phyloP scores from a whole-genome alignment of 164 flowering plant species.

The Dillenia suffruticosa region DNA sequence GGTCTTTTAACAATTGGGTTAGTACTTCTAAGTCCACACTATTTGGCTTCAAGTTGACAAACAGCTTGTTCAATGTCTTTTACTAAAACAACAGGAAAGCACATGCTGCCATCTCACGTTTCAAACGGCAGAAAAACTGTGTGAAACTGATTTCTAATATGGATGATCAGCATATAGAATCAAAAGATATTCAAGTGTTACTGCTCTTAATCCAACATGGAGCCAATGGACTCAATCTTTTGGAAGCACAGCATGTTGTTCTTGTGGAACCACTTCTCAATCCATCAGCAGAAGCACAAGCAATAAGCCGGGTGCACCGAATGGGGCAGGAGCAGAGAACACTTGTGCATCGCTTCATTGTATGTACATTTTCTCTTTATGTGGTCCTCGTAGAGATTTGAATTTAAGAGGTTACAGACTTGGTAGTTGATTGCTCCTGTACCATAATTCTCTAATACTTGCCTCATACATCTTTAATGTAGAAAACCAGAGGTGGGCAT shows the following conservation, averaged over 20 bases:
- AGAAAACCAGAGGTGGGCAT: too few species aligned
- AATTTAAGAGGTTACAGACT: too few species aligned
- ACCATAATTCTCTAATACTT: too few species aligned
- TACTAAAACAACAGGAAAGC: conserved; percentile 55
- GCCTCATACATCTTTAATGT: too few species aligned
- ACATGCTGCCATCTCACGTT: conserved; percentile 63
- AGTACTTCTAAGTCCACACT: too few species aligned
- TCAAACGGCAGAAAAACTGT: conserved; percentile 45
- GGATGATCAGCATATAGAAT: conserved; percentile 19
- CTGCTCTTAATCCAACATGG: conserved; percentile 86
- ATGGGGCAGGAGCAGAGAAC: conserved; percentile 79
- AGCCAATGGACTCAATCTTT: conserved; percentile 94
- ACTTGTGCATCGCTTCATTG: conserved; percentile 87
- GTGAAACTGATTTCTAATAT: conserved; percentile 16
- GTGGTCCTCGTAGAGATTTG: too few species aligned
- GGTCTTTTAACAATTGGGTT: too few species aligned
- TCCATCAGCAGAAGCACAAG: conserved; percentile 98
- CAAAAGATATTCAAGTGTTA: conserved; percentile 54
- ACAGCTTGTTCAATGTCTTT: too few species aligned
- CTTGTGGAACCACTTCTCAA: conserved; percentile 92
- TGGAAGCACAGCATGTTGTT: conserved; percentile 94
- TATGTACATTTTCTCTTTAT: conserved; percentile 28
- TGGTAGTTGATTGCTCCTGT: too few species aligned
- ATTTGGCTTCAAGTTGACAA: too few species aligned
- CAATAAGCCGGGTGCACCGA: conserved; percentile 89